These are phyloP conservation scores for Talaromyces sp. DNA, from an alignment of 2,329 filamentous ascomycete genomes.

Conservation along the genomic window DNA sequence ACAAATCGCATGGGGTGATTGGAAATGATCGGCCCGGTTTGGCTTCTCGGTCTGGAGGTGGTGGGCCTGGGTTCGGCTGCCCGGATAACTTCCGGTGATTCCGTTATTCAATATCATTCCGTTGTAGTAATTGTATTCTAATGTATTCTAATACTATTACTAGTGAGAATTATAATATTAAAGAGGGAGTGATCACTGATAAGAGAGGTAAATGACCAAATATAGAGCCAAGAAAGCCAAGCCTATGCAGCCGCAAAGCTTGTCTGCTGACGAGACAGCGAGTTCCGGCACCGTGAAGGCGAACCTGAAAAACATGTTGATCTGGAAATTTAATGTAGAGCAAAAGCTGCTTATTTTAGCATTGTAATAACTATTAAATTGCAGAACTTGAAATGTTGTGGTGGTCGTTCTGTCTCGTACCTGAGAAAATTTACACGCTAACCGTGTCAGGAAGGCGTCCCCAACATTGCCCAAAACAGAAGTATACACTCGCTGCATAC, in stretches of 20 bases:
- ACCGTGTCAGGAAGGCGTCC: not conserved
- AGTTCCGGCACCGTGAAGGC: too few species aligned
- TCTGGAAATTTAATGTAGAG: not conserved
- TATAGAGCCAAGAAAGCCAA: not conserved
- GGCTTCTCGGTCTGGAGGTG: not conserved
- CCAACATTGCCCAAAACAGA: not conserved
- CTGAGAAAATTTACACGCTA: not conserved
- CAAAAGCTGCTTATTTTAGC: too few species aligned
- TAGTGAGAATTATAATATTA: too few species aligned
- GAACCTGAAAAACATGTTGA: too few species aligned
- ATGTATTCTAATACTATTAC: not conserved
- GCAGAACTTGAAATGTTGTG: too few species aligned
- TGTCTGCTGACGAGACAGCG: not conserved
- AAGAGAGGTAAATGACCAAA: not conserved
- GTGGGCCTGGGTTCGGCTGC: not conserved
- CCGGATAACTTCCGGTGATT: not conserved
- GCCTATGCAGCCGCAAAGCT: not conserved
- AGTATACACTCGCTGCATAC: not conserved
- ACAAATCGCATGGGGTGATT: not conserved
- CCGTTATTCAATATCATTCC: not conserved
- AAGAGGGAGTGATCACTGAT: too few species aligned
- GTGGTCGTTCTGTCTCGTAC: too few species aligned
- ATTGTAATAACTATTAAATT: too few species aligned
- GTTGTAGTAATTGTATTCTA: not conserved
- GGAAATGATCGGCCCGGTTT: not conserved